Conservation (phyloP, 495 filamentous ascomycete genomes). For the Margaritispora aquatica region DNA sequence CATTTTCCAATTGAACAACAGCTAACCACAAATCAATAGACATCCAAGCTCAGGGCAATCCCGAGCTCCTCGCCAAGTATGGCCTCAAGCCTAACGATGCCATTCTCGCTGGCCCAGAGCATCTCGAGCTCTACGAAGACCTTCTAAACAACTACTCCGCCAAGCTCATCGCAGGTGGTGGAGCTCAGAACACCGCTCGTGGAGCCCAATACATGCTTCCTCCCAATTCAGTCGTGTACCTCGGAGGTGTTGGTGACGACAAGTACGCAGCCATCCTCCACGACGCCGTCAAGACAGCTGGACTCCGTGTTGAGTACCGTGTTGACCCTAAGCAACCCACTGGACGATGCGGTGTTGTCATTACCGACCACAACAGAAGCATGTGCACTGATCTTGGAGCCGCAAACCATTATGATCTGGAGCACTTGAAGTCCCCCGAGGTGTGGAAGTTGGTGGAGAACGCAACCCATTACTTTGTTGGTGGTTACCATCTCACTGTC, state of each 20-base stretch:
- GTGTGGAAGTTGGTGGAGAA: slow-evolving; percentile 87
- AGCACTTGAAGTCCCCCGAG: slow-evolving; percentile 85
- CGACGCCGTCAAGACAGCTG: slow-evolving; percentile 68
- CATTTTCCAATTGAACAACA: background rate
- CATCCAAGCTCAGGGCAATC: slow-evolving; percentile 82
- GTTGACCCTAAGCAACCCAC: slow-evolving; percentile 76
- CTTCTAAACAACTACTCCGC: slow-evolving; percentile 79
- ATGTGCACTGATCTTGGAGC: slow-evolving; percentile 95
- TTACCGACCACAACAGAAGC: slow-evolving; percentile 87
- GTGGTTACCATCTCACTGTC: slow-evolving; percentile 85
- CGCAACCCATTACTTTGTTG: slow-evolving; percentile 84
- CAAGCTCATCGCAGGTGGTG: slow-evolving; percentile 92
- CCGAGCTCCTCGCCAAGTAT: slow-evolving; percentile 83
- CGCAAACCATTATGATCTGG: slow-evolving; percentile 93
- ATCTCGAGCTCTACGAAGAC: slow-evolving; percentile 85
- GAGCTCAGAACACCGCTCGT: slow-evolving; percentile 96
- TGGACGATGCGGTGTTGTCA: slow-evolving; percentile 91
- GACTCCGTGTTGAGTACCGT: slow-evolving; percentile 88
- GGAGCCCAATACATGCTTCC: slow-evolving; percentile 96
- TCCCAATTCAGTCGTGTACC: slow-evolving; percentile 78
- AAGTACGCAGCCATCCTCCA: slow-evolving; percentile 82
- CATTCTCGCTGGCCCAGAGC: slow-evolving; percentile 90
- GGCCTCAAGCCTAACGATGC: slow-evolving; percentile 91
- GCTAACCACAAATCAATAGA: slow-evolving; percentile 45
- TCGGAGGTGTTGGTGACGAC: slow-evolving; percentile 89